A percentile compares a stretch with the other conserved stretches of the same genome.
Conservation (phyloP, 352 stramenopile species). For the Globisporangium cystogenes region DNA sequence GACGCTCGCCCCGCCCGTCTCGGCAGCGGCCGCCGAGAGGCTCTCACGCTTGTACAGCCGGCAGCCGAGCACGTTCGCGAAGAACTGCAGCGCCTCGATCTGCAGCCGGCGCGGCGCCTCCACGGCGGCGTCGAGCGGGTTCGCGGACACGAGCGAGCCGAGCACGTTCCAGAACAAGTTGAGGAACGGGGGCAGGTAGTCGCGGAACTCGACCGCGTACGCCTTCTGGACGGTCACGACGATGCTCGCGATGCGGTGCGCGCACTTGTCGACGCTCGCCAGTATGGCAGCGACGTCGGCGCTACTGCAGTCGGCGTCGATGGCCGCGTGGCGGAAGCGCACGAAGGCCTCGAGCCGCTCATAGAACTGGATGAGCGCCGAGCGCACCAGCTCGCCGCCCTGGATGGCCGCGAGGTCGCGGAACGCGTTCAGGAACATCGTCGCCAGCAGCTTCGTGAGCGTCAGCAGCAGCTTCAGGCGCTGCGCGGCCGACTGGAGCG, state of each 20-base stretch:
- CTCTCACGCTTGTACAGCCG: slow-evolving; percentile 75
- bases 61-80: slow-evolving; percentile 78
- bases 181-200: slow-evolving; percentile 65
- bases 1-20: slow-evolving; percentile 30
- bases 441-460: slow-evolving; percentile 62
- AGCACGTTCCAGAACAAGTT: slow-evolving; percentile 62
- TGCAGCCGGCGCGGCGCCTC: slow-evolving; percentile 32
- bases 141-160: slow-evolving; percentile 16
- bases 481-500: slow-evolving; percentile 12
- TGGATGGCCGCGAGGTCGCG: slow-evolving; percentile 50
- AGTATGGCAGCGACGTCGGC: background rate
- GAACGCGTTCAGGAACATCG: slow-evolving; percentile 67
- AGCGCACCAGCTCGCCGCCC: slow-evolving; percentile 46
- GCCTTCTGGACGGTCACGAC: slow-evolving; percentile 69
- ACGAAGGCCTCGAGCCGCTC: slow-evolving; percentile 63
- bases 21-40: slow-evolving; percentile 32
- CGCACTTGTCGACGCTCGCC: slow-evolving; percentile 50
- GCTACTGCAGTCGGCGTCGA: slow-evolving; percentile 2
- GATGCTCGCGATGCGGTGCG: slow-evolving; percentile 54
- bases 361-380: slow-evolving; percentile 62
- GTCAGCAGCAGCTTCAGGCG: slow-evolving; percentile 38
- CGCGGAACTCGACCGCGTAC: slow-evolving; percentile 82
- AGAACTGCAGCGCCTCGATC: slow-evolving; percentile 76
- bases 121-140: slow-evolving; percentile 3
- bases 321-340: slow-evolving; percentile 23